Evolutionary conservation across 2,329 filamentous ascomycete genomes (phyloP).

Genomic region (Xylariaceae sp.): DNA sequence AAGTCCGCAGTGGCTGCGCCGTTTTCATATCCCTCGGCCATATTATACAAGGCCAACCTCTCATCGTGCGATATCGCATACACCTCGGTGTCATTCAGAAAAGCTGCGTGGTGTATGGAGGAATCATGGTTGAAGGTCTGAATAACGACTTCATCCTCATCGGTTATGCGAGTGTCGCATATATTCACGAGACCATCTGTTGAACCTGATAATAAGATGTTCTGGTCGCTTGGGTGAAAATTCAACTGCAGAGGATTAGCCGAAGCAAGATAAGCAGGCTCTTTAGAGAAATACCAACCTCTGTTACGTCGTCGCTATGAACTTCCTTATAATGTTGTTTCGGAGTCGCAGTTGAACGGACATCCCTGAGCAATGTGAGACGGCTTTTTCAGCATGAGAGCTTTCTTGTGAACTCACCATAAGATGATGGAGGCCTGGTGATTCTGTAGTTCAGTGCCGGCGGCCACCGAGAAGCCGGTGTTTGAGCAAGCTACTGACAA

Average conservation of each 20-base stretch:
- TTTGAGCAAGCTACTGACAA: constrained; percentile 60
- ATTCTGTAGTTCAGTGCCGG: constrained; percentile 67
- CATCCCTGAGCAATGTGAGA: constrained; percentile 45
- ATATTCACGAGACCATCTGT: constrained; percentile 77
- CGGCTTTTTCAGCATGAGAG: neutral
- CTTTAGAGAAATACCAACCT: constrained; percentile 37
- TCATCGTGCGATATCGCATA: constrained; percentile 75
- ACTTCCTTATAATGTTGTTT: constrained; percentile 56
- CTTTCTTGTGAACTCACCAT: constrained; percentile 43
- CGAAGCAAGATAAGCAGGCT: neutral
- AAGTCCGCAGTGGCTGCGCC: constrained; percentile 53
- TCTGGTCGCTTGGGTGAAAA: constrained; percentile 56
- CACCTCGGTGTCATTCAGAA: constrained; percentile 59
- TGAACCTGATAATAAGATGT: constrained; percentile 66
- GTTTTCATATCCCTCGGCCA: constrained; percentile 58
- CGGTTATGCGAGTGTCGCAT: constrained; percentile 62
- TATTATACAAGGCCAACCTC: constrained; percentile 66
- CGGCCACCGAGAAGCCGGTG: constrained; percentile 55
- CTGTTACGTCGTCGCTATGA: constrained; percentile 63
- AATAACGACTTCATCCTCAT: constrained; percentile 72
- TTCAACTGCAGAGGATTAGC: constrained; percentile 42
- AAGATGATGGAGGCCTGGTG: constrained; percentile 56
- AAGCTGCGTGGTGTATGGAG: constrained; percentile 69
- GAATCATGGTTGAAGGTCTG: constrained; percentile 74
- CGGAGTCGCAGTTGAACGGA: constrained; percentile 44